Percentiles rank a stretch among this genome's conserved stretches.
phyloP scores from a whole-genome alignment of 306 rosid genomes.

The Trifolium repens region DNA sequence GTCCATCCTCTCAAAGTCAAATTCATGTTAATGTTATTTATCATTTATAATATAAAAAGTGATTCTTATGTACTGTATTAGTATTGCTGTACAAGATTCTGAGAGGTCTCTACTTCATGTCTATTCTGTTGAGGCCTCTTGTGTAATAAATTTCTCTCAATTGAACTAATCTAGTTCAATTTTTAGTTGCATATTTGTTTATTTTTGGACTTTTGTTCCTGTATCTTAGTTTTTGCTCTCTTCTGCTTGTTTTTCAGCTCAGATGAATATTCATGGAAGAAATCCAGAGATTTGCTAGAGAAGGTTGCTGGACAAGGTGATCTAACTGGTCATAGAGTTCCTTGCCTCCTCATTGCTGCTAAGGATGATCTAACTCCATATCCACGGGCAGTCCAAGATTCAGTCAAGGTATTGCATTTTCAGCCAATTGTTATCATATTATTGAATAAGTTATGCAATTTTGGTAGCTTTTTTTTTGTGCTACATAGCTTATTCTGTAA shows the following conservation, averaged over 20 bases:
- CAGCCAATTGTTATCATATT: conserved; percentile 25
- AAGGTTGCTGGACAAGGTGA: conserved; percentile 89
- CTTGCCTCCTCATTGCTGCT: conserved; percentile 85
- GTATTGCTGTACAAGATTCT: conserved; percentile 21
- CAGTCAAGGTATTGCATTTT: conserved; percentile 67
- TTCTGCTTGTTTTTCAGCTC: conserved; percentile 65
- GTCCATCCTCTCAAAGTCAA: conserved; percentile 25
- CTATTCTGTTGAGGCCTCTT: not conserved
- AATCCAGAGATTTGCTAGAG: conserved; percentile 74
- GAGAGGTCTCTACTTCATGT: conserved; percentile 29
- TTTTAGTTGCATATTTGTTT: conserved; percentile 24
- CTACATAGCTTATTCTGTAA: not conserved
- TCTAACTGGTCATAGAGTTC: conserved; percentile 76
- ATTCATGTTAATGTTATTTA: conserved; percentile 24
- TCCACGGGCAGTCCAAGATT: conserved; percentile 83
- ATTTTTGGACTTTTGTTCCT: conserved; percentile 34
- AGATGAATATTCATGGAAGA: conserved; percentile 83
- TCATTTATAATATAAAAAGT: not conserved
- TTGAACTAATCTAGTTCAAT: conserved; percentile 27
- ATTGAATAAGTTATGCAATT: conserved; percentile 24
- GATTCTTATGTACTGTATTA: conserved; percentile 10
- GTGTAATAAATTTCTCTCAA: conserved; percentile 31
- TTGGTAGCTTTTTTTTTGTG: not conserved
- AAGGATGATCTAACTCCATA: conserved; percentile 90
- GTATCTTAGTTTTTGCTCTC: conserved; percentile 27